Percentiles rank a stretch among this genome's conserved stretches.
Conservation (phyloP, 805 yeast species). For the Kluyveromyces wickerhamii region DNA sequence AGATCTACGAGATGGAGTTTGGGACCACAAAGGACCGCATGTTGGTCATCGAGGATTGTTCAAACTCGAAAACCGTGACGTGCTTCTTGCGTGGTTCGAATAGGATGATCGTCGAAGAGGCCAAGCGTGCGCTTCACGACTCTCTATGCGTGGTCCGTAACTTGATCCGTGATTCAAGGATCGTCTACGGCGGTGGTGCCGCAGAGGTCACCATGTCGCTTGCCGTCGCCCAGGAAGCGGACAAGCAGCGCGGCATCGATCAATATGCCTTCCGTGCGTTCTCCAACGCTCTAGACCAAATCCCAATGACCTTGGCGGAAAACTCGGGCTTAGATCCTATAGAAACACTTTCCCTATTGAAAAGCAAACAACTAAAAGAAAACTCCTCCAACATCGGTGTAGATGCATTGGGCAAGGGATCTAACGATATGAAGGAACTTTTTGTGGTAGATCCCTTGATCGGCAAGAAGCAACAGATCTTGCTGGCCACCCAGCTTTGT, state of each 20-base stretch:
- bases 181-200: conserved; percentile 99
- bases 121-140: conserved; percentile 92
- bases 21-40: conserved; percentile 96
- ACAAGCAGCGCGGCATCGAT: conserved; percentile 87
- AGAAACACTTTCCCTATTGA: conserved; percentile 75
- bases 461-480: conserved; percentile 93
- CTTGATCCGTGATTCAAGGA: conserved; percentile 81
- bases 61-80: conserved; percentile 82
- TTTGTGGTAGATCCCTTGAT: conserved; percentile 96
- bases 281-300: conserved; percentile 79
- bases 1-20: conserved; percentile 78
- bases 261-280: conserved; percentile 98
- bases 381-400: conserved; percentile 71
- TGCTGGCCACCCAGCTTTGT: conserved; percentile 93
- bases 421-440: conserved; percentile 86
- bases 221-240: conserved; percentile 87
- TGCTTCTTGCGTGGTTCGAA: conserved; percentile 92
- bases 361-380: conserved; percentile 77
- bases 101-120: conserved; percentile 97
- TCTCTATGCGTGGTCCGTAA: conserved; percentile 96
- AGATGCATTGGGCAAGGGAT: conserved; percentile 84
- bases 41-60: conserved; percentile 88
- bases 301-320: conserved; percentile 93
- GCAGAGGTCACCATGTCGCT: conserved; percentile 92
- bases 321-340: conserved; percentile 94